Percentiles rank a stretch among this genome's conserved stretches.
phyloP scores from a whole-genome alignment of 495 filamentous ascomycete species.

The Hamigera avellanea region DNA sequence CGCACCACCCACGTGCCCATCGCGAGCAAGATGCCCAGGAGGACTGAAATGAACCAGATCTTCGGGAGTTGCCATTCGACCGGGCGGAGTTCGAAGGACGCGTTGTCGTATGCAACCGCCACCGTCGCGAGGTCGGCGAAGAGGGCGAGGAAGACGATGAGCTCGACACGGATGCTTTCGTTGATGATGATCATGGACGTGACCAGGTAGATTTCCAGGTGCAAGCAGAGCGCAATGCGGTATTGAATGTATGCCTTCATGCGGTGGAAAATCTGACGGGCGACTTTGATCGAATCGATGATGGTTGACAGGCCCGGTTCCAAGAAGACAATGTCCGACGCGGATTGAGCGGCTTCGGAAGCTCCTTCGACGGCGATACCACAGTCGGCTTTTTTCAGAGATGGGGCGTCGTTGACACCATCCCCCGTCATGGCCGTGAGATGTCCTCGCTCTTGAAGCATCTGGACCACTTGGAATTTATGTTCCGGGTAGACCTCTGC shows the following conservation, averaged over 20 bases:
- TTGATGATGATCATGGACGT: conserved; percentile 66
- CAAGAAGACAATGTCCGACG: conserved; percentile 66
- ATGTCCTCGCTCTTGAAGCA: conserved; percentile 93
- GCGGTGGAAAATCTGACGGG: conserved; percentile 66
- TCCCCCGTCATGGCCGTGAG: conserved; percentile 97
- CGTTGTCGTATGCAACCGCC: conserved; percentile 63
- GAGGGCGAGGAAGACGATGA: conserved; percentile 62
- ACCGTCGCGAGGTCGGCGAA: conserved; percentile 68
- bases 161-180: conserved; percentile 52
- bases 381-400: conserved; percentile 86
- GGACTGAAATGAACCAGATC: conserved; percentile 61
- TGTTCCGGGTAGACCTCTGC: conserved; percentile 93
- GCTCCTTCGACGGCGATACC: conserved; percentile 65
- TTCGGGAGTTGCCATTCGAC: conserved; percentile 71
- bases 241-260: conserved; percentile 76
- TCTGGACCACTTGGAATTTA: conserved; percentile 96
- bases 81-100: conserved; percentile 55
- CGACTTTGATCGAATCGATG: conserved; percentile 63
- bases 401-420: conserved; percentile 94
- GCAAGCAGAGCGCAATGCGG: conserved; percentile 63
- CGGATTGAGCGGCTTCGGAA: conserved; percentile 61
- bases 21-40: conserved; percentile 53
- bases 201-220: conserved; percentile 62
- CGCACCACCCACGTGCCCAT: conserved; percentile 59
- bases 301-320: conserved; percentile 65